Percentiles rank a stretch among this genome's conserved stretches.
phyloP scores from a whole-genome alignment of 2,329 filamentous ascomycete genomes.

The Xylaria sp. region DNA sequence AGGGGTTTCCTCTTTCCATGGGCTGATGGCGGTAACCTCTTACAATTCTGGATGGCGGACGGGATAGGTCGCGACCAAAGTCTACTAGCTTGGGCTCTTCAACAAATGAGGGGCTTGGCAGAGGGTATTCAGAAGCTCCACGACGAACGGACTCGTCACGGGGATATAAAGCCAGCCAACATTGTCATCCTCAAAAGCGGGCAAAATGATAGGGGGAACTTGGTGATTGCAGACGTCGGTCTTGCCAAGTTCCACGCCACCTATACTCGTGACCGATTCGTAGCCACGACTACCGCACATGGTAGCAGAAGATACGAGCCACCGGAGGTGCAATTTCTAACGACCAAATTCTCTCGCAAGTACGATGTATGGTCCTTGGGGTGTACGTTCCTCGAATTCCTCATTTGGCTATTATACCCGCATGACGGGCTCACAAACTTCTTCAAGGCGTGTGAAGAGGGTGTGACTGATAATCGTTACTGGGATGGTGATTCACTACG shows the following conservation, averaged over 20 bases:
- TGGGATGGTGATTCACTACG: too few relatives aligned
- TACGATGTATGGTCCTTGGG: constrained; percentile 22
- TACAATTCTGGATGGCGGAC: constrained; percentile 13
- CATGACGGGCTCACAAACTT: too few relatives aligned
- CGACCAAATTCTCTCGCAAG: constrained; percentile 1
- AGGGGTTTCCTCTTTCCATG: constrained; percentile 8
- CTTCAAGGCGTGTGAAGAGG: too few relatives aligned
- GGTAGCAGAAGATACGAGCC: constrained; percentile 8
- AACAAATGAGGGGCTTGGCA: constrained; percentile 1
- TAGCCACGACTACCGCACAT: background rate
- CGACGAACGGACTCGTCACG: background rate
- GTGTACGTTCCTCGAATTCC: constrained; percentile 9
- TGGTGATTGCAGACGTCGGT: constrained; percentile 10
- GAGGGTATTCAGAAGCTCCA: constrained; percentile 9
- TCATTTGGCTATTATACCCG: constrained; percentile 2
- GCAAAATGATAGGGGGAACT: too few relatives aligned
- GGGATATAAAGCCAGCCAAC: constrained; percentile 19
- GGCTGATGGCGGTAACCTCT: constrained; percentile 1
- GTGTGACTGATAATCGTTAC: too few relatives aligned
- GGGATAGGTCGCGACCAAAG: too few relatives aligned
- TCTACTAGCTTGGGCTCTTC: too few relatives aligned
- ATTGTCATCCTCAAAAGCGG: too few relatives aligned
- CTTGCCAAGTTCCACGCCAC: constrained; percentile 7
- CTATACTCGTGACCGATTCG: background rate
- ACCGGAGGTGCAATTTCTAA: constrained; percentile 5